Percentiles rank a stretch among this genome's conserved stretches.
Evolutionary conservation across 2,329 filamentous ascomycete genomes (phyloP).

Genomic region (Metarhizium brunneum): DNA sequence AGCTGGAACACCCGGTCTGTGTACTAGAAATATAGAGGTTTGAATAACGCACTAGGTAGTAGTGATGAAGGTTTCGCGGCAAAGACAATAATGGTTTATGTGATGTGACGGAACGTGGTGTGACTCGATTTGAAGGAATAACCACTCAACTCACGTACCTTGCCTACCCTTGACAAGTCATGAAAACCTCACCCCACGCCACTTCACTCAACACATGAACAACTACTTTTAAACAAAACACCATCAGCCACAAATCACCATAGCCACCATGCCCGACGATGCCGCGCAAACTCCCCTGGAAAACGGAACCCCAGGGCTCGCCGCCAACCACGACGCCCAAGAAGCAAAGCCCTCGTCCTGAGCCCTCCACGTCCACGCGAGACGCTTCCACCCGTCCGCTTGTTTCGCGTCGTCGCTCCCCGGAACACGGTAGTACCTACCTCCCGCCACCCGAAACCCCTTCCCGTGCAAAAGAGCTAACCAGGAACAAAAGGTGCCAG

Average conservation of each 20-base stretch:
- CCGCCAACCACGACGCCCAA: not conserved
- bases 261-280: not conserved
- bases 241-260: not conserved
- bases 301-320: not conserved
- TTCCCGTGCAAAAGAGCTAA: not conserved
- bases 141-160: too few relatives aligned
- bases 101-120: too few relatives aligned
- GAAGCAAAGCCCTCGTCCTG: not conserved
- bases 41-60: not conserved
- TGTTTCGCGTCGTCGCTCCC: too few relatives aligned
- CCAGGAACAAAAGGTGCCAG: slow-evolving; percentile 5
- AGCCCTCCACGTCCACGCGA: not conserved
- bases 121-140: too few relatives aligned
- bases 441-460: too few relatives aligned
- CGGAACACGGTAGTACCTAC: not conserved
- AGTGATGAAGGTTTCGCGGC: too few relatives aligned
- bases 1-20: slow-evolving; percentile 6
- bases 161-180: too few relatives aligned
- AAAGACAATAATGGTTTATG: not conserved
- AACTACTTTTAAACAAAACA: not conserved
- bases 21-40: not conserved
- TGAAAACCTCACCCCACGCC: too few relatives aligned
- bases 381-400: too few relatives aligned
- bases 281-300: slow-evolving; percentile 8
- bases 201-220: not conserved